Evolutionary conservation across 257 asterid species (phyloP), one percentile per base, ranked within the genome.

Genomic region (Mitragyna speciosa): DNA sequence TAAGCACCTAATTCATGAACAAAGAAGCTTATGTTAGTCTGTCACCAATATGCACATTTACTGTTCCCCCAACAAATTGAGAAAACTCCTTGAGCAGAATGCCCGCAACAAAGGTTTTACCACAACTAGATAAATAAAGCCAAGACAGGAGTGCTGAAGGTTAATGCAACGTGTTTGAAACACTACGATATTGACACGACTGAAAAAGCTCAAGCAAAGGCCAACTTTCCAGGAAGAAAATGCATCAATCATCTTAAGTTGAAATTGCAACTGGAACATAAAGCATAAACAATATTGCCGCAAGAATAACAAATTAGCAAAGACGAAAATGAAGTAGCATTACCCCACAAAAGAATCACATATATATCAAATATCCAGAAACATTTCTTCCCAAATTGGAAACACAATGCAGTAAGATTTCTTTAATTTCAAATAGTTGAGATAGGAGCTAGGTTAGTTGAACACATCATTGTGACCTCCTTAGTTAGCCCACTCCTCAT

Each of bases 1-100:
- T 94, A 96, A 68, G 99, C 99, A 88, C 99, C 99, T 87, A 69
- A 17, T 56, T 90, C 86, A 87, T 74, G 81, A 70, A 73, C n/a
- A 58, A 85, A 73, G 73, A 75, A 48, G 73, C 67, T 65, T 7
- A 45, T 74, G 70, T 77, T 77, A 82, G 58, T 73, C 75, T 70
- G 63, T 70, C 68, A 80, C 54, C 4, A 10, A 31, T 20, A 43
- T 20, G 72, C 52, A 3, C 49, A 68, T 39, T 47, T 8, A 19
- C 14, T 33, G 75, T 61, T 70, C 54, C 68, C 68, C n/a, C 22
- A 76, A 58, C 49, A n/a, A 61, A 70, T 54, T 39, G 41, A 58
- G 33, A 71, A 58, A 78, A 31, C 12, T 31, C 24, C 58, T 69
- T 11, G n/a, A 67, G 31, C 68, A 33, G 12, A 26, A 78, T 41